These are phyloP conservation scores for Citrus reticulata DNA, from an alignment of 345 rosid genomes.

Conservation along the genomic window DNA sequence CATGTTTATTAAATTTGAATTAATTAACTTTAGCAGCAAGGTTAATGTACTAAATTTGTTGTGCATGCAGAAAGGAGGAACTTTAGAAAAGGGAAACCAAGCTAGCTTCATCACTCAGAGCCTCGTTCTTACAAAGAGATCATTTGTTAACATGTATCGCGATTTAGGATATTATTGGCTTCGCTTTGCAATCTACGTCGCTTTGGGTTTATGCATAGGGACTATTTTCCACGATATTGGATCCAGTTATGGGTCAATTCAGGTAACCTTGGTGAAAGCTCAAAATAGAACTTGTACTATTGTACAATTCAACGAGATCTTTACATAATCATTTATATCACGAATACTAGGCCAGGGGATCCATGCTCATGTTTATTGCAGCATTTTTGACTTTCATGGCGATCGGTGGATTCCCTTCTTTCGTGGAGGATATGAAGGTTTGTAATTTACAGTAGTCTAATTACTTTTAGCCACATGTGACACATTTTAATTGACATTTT, in stretches of 20 bases:
- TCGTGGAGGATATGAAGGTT: slow-evolving; percentile 49
- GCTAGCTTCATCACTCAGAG: slow-evolving; percentile 39
- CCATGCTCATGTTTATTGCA: slow-evolving; percentile 43
- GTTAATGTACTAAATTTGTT: background rate
- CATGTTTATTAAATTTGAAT: background rate
- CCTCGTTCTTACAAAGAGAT: slow-evolving; percentile 37
- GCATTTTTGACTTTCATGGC: slow-evolving; percentile 52
- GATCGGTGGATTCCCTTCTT: slow-evolving; percentile 56
- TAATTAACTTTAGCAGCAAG: slow-evolving; percentile 16
- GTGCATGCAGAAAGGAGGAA: slow-evolving; percentile 18
- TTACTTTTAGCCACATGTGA: background rate
- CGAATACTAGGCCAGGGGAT: slow-evolving; percentile 40
- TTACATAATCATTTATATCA: background rate
- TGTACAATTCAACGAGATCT: too few relatives aligned
- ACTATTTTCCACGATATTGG: slow-evolving; percentile 41
- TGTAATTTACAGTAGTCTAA: background rate
- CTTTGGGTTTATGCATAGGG: slow-evolving; percentile 46
- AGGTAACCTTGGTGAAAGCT: slow-evolving; percentile 23
- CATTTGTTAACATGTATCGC: slow-evolving; percentile 58
- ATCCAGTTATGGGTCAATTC: slow-evolving; percentile 44
- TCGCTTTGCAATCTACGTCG: slow-evolving; percentile 48
- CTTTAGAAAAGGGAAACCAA: slow-evolving; percentile 29
- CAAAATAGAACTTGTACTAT: too few relatives aligned
- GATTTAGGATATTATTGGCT: slow-evolving; percentile 67
- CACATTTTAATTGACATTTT: too few relatives aligned